Percentiles rank a stretch among this genome's conserved stretches.
These are phyloP conservation scores for Citrus sp. DNA, from an alignment of 345 rosid species.

Conservation along the genomic window DNA sequence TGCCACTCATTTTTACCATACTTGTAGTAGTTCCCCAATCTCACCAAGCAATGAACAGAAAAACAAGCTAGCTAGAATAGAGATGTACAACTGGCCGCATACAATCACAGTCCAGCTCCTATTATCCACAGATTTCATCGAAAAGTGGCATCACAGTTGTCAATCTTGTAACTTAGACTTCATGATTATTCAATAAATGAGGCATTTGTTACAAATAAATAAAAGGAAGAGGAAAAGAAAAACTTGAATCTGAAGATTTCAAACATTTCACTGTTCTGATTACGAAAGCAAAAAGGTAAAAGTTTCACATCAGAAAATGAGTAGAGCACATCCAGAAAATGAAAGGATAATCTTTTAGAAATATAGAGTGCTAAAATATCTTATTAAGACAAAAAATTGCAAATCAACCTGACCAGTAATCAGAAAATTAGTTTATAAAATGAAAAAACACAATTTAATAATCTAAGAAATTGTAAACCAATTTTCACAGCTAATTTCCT, in stretches of 20 bases:
- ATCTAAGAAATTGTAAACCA: neutral
- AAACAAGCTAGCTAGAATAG: neutral
- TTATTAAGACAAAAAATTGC: neutral
- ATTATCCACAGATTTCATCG: neutral
- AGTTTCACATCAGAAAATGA: neutral
- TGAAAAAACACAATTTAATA: neutral
- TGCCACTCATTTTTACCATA: neutral
- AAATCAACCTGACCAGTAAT: neutral
- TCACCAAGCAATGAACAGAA: neutral
- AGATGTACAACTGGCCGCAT: neutral
- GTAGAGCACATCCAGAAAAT: neutral
- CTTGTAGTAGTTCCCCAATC: neutral
- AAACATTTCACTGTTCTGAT: neutral
- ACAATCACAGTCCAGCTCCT: neutral
- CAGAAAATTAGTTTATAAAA: neutral
- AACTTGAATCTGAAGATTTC: neutral
- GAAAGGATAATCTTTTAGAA: neutral
- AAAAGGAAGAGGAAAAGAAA: neutral
- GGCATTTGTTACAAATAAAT: neutral
- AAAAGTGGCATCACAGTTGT: neutral
- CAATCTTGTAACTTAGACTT: neutral
- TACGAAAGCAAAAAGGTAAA: neutral
- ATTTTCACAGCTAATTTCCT: neutral
- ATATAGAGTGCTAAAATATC: neutral
- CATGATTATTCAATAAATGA: neutral